These are phyloP conservation scores for Fraxinus platypoda DNA, from an alignment of 305 asterid species.

Conservation along the genomic window DNA sequence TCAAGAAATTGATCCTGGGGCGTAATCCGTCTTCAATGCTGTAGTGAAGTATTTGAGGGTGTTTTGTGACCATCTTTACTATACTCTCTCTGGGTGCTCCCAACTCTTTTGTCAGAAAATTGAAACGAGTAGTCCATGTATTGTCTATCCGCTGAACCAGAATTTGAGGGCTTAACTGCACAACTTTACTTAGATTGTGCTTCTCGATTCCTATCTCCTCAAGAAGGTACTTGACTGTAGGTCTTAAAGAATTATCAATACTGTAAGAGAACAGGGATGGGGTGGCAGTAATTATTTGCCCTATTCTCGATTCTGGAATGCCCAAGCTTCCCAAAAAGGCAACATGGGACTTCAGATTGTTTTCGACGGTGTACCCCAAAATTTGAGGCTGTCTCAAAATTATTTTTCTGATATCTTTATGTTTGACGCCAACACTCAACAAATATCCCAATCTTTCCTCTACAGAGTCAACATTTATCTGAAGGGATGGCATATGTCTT, in stretches of 20 bases:
- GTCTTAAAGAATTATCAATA: slow-evolving; percentile 79
- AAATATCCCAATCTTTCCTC: slow-evolving; percentile 74
- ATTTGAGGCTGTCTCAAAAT: slow-evolving; percentile 90
- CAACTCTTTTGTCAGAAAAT: slow-evolving; percentile 73
- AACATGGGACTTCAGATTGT: slow-evolving; percentile 80
- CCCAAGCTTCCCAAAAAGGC: slow-evolving; percentile 69
- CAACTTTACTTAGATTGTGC: slow-evolving; percentile 74
- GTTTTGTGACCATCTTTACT: slow-evolving; percentile 91
- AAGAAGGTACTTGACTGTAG: slow-evolving; percentile 73
- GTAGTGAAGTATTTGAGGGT: slow-evolving; percentile 94
- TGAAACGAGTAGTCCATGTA: slow-evolving; percentile 74
- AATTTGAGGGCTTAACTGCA: slow-evolving; percentile 94
- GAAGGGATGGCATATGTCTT: slow-evolving; percentile 94
- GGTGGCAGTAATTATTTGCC: slow-evolving; percentile 74
- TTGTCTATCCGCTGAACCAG: slow-evolving; percentile 85
- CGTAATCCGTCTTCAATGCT: slow-evolving; percentile 83
- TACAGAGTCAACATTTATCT: slow-evolving; percentile 76
- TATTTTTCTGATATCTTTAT: slow-evolving; percentile 68
- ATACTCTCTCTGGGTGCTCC: slow-evolving; percentile 80
- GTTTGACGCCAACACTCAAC: slow-evolving; percentile 81
- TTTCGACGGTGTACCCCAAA: slow-evolving; percentile 77
- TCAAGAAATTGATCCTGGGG: slow-evolving; percentile 72
- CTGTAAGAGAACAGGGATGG: slow-evolving; percentile 92
- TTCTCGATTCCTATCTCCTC: slow-evolving; percentile 84
- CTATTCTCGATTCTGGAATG: slow-evolving; percentile 81